Conservation (phyloP, 768 basidiomycete genomes). For the Leccinum fibrillosum region DNA sequence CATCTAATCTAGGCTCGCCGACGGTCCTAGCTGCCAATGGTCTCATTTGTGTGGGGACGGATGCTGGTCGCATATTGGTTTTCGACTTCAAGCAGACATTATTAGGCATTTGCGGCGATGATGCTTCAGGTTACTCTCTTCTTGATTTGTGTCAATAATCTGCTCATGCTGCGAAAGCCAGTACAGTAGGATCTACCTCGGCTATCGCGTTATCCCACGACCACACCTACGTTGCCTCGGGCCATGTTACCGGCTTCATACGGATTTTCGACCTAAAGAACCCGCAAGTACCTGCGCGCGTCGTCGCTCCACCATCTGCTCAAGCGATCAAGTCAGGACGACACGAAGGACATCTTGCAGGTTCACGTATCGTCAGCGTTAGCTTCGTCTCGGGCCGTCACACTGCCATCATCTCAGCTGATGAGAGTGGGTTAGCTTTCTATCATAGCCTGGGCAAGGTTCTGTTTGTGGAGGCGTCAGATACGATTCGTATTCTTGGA, state of each 20-base stretch:
- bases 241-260: conserved; percentile 81
- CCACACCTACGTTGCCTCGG: conserved; percentile 88
- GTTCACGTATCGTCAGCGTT: conserved; percentile 75
- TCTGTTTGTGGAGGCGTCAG: conserved; percentile 91
- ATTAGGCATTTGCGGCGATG: conserved; percentile 73
- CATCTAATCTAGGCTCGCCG: conserved; percentile 58
- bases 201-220: conserved; percentile 90
- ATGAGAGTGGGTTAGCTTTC: conserved; percentile 89
- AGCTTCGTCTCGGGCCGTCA: conserved; percentile 90
- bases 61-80: conserved; percentile 71
- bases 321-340: conserved; percentile 69
- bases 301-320: conserved; percentile 66
- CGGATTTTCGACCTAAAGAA: conserved; percentile 80
- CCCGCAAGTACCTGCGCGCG: conserved; percentile 64
- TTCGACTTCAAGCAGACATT: conserved; percentile 91
- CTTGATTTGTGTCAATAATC: conserved; percentile 11
- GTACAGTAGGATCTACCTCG: conserved; percentile 71
- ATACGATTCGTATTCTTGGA: conserved; percentile 90
- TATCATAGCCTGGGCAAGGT: conserved; percentile 94
- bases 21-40: conserved; percentile 85
- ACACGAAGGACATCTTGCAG: conserved; percentile 81
- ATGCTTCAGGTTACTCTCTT: conserved; percentile 51
- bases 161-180: conserved; percentile 42
- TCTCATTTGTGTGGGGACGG: conserved; percentile 85
- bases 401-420: conserved; percentile 88